Percentiles rank a stretch among this genome's conserved stretches.
These are phyloP conservation scores for Phylloporus rhodoxanthus DNA, from an alignment of 768 basidiomycete species.

Conservation along the genomic window DNA sequence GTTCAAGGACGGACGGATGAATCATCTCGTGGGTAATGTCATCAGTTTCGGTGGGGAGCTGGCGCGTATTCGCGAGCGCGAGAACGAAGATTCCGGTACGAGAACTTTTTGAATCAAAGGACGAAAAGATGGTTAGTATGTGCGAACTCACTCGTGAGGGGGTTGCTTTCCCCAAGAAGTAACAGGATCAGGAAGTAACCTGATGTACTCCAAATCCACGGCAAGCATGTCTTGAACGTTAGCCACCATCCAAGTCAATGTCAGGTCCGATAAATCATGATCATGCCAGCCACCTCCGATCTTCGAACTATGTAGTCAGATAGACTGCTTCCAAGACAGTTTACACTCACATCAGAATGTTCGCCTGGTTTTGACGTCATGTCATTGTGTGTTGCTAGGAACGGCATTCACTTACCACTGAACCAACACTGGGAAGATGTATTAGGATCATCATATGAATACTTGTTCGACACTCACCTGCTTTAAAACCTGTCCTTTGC, in stretches of 20 bases:
- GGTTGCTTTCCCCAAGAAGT: slow-evolving; percentile 55
- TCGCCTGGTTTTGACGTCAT: slow-evolving; percentile 23
- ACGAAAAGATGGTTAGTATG: background rate
- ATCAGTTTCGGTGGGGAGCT: slow-evolving; percentile 41
- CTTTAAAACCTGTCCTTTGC: slow-evolving; percentile 53
- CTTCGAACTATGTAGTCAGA: slow-evolving; percentile 29
- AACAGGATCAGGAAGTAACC: slow-evolving; percentile 44
- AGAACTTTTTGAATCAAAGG: background rate
- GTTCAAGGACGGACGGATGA: slow-evolving; percentile 54
- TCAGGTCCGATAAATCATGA: slow-evolving; percentile 64
- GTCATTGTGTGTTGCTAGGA: background rate
- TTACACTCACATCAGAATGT: slow-evolving; percentile 18
- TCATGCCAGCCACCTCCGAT: slow-evolving; percentile 64
- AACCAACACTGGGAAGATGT: slow-evolving; percentile 57
- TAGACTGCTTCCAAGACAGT: background rate
- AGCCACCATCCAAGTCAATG: slow-evolving; percentile 60
- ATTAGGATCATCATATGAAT: slow-evolving; percentile 4
- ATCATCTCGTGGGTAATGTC: slow-evolving; percentile 52
- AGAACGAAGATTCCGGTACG: slow-evolving; percentile 49
- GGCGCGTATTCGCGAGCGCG: slow-evolving; percentile 40
- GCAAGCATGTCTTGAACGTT: slow-evolving; percentile 52
- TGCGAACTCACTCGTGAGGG: slow-evolving; percentile 53
- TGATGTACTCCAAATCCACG: slow-evolving; percentile 50
- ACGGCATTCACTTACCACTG: slow-evolving; percentile 38
- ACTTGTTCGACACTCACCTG: slow-evolving; percentile 39